Percentiles rank a stretch among this genome's conserved stretches.
These are phyloP conservation scores for Chlorella sp. DNA, from an alignment of 139 green algal species.

Conservation along the genomic window DNA sequence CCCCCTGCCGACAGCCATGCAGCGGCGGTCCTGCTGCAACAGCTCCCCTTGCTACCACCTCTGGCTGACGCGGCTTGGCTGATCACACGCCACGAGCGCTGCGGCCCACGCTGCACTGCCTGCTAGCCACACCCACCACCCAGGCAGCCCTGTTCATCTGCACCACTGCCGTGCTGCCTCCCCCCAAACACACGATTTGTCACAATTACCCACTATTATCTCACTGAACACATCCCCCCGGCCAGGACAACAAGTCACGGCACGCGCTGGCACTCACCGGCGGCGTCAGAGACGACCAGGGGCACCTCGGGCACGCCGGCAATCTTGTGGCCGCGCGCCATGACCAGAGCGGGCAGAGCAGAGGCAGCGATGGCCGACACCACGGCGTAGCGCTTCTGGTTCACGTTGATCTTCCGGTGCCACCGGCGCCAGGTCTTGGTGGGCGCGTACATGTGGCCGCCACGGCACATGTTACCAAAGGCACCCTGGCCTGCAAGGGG, in stretches of 20 bases:
- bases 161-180: no score
- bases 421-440: slow-evolving; percentile 97
- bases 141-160: no score
- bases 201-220: no score
- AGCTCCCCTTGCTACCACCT: no score
- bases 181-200: no score
- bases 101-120: no score
- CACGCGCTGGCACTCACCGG: slow-evolving; percentile 30
- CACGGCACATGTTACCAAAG: slow-evolving; percentile 99
- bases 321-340: slow-evolving; percentile 96
- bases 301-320: slow-evolving; percentile 96
- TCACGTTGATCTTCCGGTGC: slow-evolving; percentile 99
- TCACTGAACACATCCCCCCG: no score
- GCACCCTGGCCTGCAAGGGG: slow-evolving; percentile 89
- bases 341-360: slow-evolving; percentile 94
- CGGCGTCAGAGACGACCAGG: slow-evolving; percentile 91
- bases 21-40: no score
- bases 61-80: no score
- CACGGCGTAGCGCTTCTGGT: slow-evolving; percentile 91
- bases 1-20: no score
- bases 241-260: neutral
- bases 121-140: no score
- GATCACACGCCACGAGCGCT: no score
- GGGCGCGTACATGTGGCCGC: slow-evolving; percentile 98
- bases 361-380: slow-evolving; percentile 94